Percentiles rank a stretch among this genome's conserved stretches.
phyloP scores from a whole-genome alignment of 2,329 filamentous ascomycete genomes.

The Didymella keratinophila region DNA sequence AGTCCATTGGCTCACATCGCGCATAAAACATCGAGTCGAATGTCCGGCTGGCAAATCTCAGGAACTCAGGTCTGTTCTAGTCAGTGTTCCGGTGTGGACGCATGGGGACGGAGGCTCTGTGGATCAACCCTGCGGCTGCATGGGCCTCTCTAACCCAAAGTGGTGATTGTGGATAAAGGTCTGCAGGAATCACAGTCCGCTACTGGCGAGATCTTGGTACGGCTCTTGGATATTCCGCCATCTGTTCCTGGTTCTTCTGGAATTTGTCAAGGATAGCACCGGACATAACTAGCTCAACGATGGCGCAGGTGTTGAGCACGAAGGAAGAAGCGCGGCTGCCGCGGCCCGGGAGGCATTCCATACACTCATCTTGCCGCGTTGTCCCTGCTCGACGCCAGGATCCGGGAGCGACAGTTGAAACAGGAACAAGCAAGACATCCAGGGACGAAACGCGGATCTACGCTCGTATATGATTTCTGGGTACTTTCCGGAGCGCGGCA shows the following conservation, averaged over 20 bases:
- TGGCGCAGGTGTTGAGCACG: neutral
- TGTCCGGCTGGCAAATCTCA: constrained; percentile 11
- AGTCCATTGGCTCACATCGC: constrained; percentile 11
- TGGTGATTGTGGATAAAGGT: constrained; percentile 11
- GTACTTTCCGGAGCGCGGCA: neutral
- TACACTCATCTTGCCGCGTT: constrained; percentile 1
- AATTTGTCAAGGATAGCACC: constrained; percentile 7
- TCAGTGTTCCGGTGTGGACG: constrained; percentile 15
- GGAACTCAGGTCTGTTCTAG: constrained; percentile 8
- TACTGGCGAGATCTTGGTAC: constrained; percentile 10
- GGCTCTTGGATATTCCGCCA: constrained; percentile 6
- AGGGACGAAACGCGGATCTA: constrained; percentile 7
- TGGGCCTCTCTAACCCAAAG: constrained; percentile 7
- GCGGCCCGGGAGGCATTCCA: neutral
- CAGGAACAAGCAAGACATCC: constrained; percentile 6
- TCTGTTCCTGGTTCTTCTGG: neutral
- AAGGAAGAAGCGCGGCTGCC: neutral
- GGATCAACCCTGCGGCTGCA: constrained; percentile 17
- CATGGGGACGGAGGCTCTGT: constrained; percentile 12
- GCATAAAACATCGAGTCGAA: constrained; percentile 11
- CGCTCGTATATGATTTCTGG: constrained; percentile 1
- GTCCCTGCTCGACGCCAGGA: constrained; percentile 11
- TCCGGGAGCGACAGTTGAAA: constrained; percentile 15
- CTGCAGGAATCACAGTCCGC: constrained; percentile 1
- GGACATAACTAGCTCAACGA: neutral